These are phyloP conservation scores for Aegilops tauschii DNA, from an alignment of 176 grass and related monocot species.

Conservation along the genomic window DNA sequence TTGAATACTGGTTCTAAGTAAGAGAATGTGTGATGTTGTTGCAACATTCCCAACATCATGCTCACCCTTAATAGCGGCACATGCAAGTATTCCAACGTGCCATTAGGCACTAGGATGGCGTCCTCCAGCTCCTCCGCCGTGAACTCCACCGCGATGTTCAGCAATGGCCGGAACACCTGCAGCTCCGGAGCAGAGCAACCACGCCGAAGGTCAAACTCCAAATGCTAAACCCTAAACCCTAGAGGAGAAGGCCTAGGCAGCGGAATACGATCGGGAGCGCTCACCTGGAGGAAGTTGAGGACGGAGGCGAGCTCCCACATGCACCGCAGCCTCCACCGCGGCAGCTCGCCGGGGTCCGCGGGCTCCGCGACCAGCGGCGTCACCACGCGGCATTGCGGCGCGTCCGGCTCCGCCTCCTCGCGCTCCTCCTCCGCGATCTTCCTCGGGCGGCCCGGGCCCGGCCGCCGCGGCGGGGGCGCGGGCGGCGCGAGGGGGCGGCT, in stretches of 20 bases:
- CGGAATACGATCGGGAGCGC: neutral
- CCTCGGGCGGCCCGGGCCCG: slow-evolving; percentile 49
- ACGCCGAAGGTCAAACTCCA: slow-evolving; percentile 10
- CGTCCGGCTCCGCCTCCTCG: slow-evolving; percentile 29
- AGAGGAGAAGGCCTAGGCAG: neutral
- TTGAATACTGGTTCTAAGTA: neutral
- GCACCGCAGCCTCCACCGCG: slow-evolving; percentile 64
- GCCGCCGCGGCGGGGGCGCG: slow-evolving; percentile 18
- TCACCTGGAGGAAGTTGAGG: slow-evolving; percentile 91
- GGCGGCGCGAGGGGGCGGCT: slow-evolving; percentile 36
- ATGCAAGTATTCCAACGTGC: slow-evolving; percentile 66
- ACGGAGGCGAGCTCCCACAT: slow-evolving; percentile 97
- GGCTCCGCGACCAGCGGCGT: slow-evolving; percentile 71
- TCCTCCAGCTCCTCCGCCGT: slow-evolving; percentile 93
- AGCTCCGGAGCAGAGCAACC: slow-evolving; percentile 17
- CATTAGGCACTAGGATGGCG: slow-evolving; percentile 68
- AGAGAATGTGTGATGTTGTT: neutral
- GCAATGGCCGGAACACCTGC: slow-evolving; percentile 82
- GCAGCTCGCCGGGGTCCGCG: slow-evolving; percentile 40
- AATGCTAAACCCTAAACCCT: slow-evolving; percentile 25
- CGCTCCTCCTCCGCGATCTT: slow-evolving; percentile 21
- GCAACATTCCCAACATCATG: neutral
- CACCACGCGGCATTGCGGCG: slow-evolving; percentile 53
- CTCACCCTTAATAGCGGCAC: slow-evolving; percentile 85
- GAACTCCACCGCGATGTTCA: slow-evolving; percentile 80